A percentile compares a stretch with the other conserved stretches of the same genome.
Conservation (phyloP, 2,329 filamentous ascomycete species). For the Fusarium buharicum region DNA sequence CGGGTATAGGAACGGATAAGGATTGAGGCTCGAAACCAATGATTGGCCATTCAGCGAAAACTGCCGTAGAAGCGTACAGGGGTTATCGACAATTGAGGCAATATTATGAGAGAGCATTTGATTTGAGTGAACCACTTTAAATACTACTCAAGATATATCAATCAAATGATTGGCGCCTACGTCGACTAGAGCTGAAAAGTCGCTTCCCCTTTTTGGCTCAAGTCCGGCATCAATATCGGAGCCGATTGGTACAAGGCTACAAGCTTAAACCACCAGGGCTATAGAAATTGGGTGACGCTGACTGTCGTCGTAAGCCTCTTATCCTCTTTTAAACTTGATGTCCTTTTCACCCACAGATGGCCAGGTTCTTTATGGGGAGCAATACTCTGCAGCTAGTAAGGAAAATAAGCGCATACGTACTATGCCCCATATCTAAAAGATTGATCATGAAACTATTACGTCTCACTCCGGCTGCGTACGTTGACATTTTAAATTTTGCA, state of each 20-base stretch:
- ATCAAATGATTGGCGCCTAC: conserved; percentile 14
- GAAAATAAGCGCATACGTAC: conserved; percentile 23
- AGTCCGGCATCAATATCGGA: conserved; percentile 17
- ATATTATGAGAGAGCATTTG: conserved; percentile 3
- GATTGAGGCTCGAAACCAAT: conserved; percentile 12
- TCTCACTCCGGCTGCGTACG: conserved; percentile 19
- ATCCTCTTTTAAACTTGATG: not conserved
- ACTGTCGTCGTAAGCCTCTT: conserved; percentile 27
- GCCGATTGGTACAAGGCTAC: conserved; percentile 15
- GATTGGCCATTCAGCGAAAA: conserved; percentile 16
- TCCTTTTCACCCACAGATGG: not conserved
- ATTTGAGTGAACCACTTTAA: not conserved
- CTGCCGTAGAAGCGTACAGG: conserved; percentile 11
- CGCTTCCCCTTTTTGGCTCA: conserved; percentile 17
- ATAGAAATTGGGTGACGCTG: conserved; percentile 1
- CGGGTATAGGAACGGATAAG: conserved; percentile 19
- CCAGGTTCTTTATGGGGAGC: conserved; percentile 18
- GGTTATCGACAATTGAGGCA: conserved; percentile 15
- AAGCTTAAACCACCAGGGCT: conserved; percentile 19
- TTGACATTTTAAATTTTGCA: conserved; percentile 11
- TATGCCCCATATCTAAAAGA: conserved; percentile 22
- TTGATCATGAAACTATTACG: conserved; percentile 31
- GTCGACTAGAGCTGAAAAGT: conserved; percentile 1
- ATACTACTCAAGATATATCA: not conserved
- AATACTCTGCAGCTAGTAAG: conserved; percentile 7